Evolutionary conservation across 768 basidiomycete species (phyloP), one percentile per base, ranked within the genome.

Genomic region (Tricholoma bakamatsutake): DNA sequence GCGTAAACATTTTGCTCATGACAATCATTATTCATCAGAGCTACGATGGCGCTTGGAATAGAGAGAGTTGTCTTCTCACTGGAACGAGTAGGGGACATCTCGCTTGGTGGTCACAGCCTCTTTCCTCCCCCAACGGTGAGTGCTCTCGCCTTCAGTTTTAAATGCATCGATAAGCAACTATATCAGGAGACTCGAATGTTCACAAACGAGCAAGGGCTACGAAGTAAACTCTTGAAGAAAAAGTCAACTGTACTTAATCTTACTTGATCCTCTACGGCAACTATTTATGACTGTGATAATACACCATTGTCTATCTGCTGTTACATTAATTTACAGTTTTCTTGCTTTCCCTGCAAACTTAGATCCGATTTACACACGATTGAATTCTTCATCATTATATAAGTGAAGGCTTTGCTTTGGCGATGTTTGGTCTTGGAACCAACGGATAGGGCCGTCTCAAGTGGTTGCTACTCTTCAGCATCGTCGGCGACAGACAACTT

Each of bases 41-140:
- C 50, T 80, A 76, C 65, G 79, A 83, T 64, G 78, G 78, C 10
- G 64, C 69, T 39, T 61, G 65, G 6, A 67, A 68, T 17, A 63
- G 70, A 21, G 71, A 71, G 24, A 74, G 78, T 11, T 75, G 73
- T 59, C 72, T 85, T 48, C 65, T 86, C 10, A 83, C 81, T 12
- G 83, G 82, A 9, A 84, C 84, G 27, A 78, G 74, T 61, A 63
- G 73, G 15, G 84, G 84, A 1, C 68, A 73, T 33, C 64, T 86
- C 40, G 74, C 73, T 21, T 85, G 84, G 84, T 86, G 83, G 83
- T 73, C 75, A 18, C 73, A 74, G 56, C 78, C 77, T 49, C 67
- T 70, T 21, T 68, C 72, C 6, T 69, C 69, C 13, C 59, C 66
- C 15, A 48, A 58, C 21, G 27, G 63, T 66, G 53, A 12, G 60